phyloP scores from a whole-genome alignment of 139 green algal genomes.

The Eudorina sp. region DNA sequence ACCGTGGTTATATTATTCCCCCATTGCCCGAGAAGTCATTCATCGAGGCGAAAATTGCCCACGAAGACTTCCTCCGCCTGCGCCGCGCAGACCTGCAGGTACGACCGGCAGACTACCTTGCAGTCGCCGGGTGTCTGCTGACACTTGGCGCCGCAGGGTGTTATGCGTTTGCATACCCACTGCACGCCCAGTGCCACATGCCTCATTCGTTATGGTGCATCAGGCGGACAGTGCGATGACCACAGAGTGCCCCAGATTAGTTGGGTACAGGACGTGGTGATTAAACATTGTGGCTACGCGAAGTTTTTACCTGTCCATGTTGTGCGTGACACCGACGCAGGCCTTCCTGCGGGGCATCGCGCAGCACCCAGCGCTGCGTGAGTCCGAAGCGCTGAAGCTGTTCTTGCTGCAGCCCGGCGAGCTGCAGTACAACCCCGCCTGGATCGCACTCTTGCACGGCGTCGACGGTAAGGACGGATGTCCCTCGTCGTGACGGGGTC shows the following conservation, averaged over 20 bases:
- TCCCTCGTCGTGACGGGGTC: not conserved
- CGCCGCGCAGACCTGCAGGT: conserved; percentile 70
- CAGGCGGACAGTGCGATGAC: too few relatives aligned
- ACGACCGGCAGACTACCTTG: not conserved
- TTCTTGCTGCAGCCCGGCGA: conserved; percentile 68
- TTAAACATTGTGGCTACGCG: too few relatives aligned
- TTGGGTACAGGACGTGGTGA: too few relatives aligned
- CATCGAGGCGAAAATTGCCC: conserved; percentile 74
- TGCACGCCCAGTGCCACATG: too few relatives aligned
- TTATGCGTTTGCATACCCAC: too few relatives aligned
- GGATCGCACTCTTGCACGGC: conserved; percentile 54
- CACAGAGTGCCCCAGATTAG: too few relatives aligned
- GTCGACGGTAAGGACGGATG: conserved; percentile 7
- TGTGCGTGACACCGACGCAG: too few relatives aligned
- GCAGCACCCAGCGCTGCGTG: conserved; percentile 62
- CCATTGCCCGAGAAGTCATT: conserved; percentile 92
- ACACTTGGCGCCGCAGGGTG: too few relatives aligned
- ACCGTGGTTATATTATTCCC: conserved; percentile 93
- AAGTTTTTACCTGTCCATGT: too few relatives aligned
- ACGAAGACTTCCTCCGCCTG: conserved; percentile 67
- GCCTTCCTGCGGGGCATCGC: conserved; percentile 65
- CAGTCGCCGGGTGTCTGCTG: too few relatives aligned
- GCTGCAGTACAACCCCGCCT: conserved; percentile 57
- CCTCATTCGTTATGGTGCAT: too few relatives aligned
- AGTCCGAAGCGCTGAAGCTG: conserved; percentile 59